Base-by-base conservation (phyloP, 2,329 filamentous ascomycete genomes). In the Venturia effusa region DNA sequence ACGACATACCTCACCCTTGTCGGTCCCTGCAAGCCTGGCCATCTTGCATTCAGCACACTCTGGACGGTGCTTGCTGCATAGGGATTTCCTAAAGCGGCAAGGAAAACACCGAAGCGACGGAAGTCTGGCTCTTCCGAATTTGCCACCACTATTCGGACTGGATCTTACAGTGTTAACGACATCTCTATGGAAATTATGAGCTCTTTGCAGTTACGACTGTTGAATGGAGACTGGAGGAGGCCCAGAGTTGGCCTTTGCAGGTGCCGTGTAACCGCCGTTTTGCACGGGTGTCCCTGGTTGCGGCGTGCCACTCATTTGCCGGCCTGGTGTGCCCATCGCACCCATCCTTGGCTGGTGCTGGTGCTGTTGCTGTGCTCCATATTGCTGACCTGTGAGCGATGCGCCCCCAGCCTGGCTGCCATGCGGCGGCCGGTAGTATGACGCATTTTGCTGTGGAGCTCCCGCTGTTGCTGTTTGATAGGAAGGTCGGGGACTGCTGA, bases 381-480 rank as follows among this genome's bases (percentile, higher is more conserved):
- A 45, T 61, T 41, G 37, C 32, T 30, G 41, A 41, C 32, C 51
- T 3, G 51, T 24, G 30, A 30, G 32, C n/a, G 24, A 17, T 32
- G 48, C 41, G 17, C n/a, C 39, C 10, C n/a, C 39, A 37, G 13
- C 41, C n/a, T 48, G 39, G 51, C 39, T 37, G n/a, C 30, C 30
- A 43, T 24, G 24, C 40, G 60, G 22, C 22, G 60, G 41, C 30
- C 60, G 60, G 19, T 62, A 62, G 41, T 62, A 62, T 7, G 39
- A 45, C 27, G 60, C 4, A 30, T 62, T 62, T 17, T 34, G 51
- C 24, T 57, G 30, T 24, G 60, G 32, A 32, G 60, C 39, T 51
- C 24, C 60, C 24, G 60, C 30, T 7, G 60, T 48, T 17, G 60
- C 1, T 37, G 60, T 48, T 45, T 30, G 30, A 41, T 62, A 62